phyloP scores from a whole-genome alignment of 768 basidiomycete genomes.

The Tricholoma saponaceum region DNA sequence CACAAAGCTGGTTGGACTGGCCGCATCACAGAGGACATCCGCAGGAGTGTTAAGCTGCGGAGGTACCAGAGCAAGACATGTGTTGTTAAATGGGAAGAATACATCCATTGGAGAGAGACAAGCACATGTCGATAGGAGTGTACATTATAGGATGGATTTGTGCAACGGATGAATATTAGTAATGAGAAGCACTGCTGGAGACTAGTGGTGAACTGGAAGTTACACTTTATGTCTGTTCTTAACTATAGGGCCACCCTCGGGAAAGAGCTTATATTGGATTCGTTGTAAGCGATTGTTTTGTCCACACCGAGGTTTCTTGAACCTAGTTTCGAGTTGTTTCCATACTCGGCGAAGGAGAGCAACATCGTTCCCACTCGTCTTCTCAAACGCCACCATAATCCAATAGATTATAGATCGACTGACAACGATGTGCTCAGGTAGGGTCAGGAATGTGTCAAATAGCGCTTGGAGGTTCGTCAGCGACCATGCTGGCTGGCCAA shows the following conservation, averaged over 20 bases:
- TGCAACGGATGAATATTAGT: neutral
- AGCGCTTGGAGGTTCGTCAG: conserved; percentile 50
- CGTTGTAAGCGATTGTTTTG: conserved; percentile 38
- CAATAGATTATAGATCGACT: conserved; percentile 54
- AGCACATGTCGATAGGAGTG: conserved; percentile 3
- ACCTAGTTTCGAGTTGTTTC: conserved; percentile 52
- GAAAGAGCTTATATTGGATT: conserved; percentile 35
- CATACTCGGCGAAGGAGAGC: conserved; percentile 52
- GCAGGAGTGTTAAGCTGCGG: conserved; percentile 70
- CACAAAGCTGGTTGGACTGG: conserved; percentile 92
- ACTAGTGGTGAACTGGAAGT: neutral
- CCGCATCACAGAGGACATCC: conserved; percentile 74
- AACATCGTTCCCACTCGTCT: conserved; percentile 49
- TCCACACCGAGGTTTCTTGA: conserved; percentile 41
- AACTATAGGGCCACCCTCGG: conserved; percentile 3
- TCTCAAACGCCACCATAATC: conserved; percentile 63
- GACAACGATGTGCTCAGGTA: conserved; percentile 42
- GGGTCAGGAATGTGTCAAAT: conserved; percentile 59
- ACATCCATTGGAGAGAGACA: conserved; percentile 63
- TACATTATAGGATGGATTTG: neutral
- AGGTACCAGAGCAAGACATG: conserved; percentile 79
- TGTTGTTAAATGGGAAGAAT: conserved; percentile 72
- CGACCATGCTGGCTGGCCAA: conserved; percentile 44
- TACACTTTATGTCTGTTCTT: neutral
- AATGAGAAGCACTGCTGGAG: neutral